Evolutionary conservation across 108 stramenopile species (phyloP).

Genomic region (Skeletonema costatum): DNA sequence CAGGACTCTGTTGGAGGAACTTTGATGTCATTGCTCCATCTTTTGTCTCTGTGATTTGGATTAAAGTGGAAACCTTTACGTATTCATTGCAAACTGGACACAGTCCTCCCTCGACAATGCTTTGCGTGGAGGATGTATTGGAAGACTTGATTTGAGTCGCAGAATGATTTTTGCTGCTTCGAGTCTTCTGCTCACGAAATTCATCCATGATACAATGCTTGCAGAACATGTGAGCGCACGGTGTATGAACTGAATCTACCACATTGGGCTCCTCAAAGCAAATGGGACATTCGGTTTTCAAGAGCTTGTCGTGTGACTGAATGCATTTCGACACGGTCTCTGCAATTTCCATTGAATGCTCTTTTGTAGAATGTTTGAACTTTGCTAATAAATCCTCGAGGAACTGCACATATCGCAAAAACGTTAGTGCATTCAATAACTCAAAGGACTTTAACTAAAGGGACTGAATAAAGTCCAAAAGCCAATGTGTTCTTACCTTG

Average conservation of each 20-base stretch:
- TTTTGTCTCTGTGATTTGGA: conserved; percentile 57
- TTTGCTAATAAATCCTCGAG: conserved; percentile 50
- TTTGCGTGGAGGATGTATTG: not conserved
- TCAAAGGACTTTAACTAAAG: not conserved
- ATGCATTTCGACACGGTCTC: conserved; percentile 57
- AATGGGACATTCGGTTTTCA: conserved; percentile 81
- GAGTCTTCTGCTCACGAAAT: conserved; percentile 36
- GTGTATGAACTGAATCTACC: conserved; percentile 72
- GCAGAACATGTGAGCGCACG: conserved; percentile 87
- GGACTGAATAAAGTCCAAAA: not conserved
- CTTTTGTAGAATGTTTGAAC: conserved; percentile 48
- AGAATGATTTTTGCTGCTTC: conserved; percentile 18
- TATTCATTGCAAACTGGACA: conserved; percentile 72
- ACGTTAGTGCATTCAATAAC: not conserved
- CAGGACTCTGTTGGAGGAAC: conserved; percentile 19
- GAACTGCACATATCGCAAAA: conserved; percentile 22
- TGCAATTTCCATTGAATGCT: conserved; percentile 39
- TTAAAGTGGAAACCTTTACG: conserved; percentile 57
- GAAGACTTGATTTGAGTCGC: not conserved
- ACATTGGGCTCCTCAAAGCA: conserved; percentile 73
- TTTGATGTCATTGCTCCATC: conserved; percentile 48
- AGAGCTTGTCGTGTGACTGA: conserved; percentile 44
- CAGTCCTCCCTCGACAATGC: conserved; percentile 36
- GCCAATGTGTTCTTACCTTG: conserved; percentile 10
- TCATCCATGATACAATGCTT: conserved; percentile 53